Evolutionary conservation across 805 yeast genomes (phyloP), one percentile per base, ranked within the genome.

Genomic region (Starmerella apicola): DNA sequence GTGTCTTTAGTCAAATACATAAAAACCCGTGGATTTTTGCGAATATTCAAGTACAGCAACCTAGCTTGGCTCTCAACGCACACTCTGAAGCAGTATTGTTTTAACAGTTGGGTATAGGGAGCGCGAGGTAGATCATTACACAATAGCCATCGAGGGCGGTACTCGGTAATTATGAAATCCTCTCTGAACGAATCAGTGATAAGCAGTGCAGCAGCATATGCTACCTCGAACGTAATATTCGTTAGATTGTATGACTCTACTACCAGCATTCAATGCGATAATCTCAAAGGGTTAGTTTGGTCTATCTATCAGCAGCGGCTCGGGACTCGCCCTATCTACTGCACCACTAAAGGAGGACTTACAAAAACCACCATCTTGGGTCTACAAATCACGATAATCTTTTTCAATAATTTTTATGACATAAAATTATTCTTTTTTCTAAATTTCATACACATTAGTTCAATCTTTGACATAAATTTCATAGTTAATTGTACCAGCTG

Each of bases 111-210:
- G 7, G 30, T 32, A 25, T 38, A 25, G 23, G 28, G 34, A 10
- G 13, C 23, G 2, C 30, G 28, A 9, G 45, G 45, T 21, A 34
- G 30, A 32, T 7, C 5, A 15, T 29, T 22, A 23, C 36, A 25
- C 26, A 40, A 32, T 22, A 32, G 37, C 29, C 36, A 19, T 13
- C 16, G 30, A 15, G 48, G 43, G 24, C 35, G 34, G 33, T 13
- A 41, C 36, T 44, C 48, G 18, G 4, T 4, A 9, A 37, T 39
- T 15, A 39, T 23, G 19, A 44, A 42, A 27, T 44, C 48, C 16
- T 37, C 16, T 25, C 42, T 42, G 38, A 41, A 46, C 33, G 46
- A 22, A 28, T 46, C 48, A 18, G 19, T 35, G 7, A 25, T 16
- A 2, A 42, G 21, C n/a, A 35, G 21, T n/a, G 48, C 30, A 2